phyloP scores from a whole-genome alignment of 2,329 filamentous ascomycete genomes.

The Colletotrichum nymphaeae region DNA sequence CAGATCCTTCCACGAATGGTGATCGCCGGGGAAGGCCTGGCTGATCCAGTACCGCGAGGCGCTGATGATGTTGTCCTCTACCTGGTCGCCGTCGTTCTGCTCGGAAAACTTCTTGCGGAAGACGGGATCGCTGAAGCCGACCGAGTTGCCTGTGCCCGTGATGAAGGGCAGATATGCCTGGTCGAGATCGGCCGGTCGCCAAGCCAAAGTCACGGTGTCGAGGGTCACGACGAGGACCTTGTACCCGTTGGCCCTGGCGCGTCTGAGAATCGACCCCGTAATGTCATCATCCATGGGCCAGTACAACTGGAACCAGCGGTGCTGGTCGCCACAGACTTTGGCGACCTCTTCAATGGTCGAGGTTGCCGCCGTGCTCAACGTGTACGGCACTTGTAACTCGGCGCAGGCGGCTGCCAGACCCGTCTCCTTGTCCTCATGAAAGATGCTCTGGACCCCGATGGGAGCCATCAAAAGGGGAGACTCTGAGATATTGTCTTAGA shows the following conservation, averaged over 20 bases:
- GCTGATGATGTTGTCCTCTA: constrained; percentile 59
- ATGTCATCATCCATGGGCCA: constrained; percentile 76
- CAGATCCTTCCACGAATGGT: constrained; percentile 72
- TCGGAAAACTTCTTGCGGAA: constrained; percentile 69
- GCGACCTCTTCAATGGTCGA: constrained; percentile 76
- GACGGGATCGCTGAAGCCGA: constrained; percentile 75
- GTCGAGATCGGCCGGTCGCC: constrained; percentile 77
- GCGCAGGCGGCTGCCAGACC: constrained; percentile 73
- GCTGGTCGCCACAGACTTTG: constrained; percentile 64
- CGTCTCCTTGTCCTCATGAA: constrained; percentile 73
- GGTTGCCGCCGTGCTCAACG: constrained; percentile 73
- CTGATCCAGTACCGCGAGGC: constrained; percentile 65
- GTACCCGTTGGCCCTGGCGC: constrained; percentile 72
- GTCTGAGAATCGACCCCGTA: constrained; percentile 70
- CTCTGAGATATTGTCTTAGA: constrained; percentile 38
- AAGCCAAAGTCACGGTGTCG: constrained; percentile 76
- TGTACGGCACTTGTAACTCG: constrained; percentile 72
- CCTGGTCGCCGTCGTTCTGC: constrained; percentile 55
- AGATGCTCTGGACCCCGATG: constrained; percentile 75
- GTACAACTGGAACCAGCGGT: constrained; percentile 81
- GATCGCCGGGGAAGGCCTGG: constrained; percentile 62
- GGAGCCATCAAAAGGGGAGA: constrained; percentile 73
- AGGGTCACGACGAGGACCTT: constrained; percentile 77
- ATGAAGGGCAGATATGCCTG: constrained; percentile 71
- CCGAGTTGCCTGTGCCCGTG: constrained; percentile 66